Evolutionary conservation across 2,329 filamentous ascomycete species (phyloP).

Genomic region (Byssoonygena ceratinophila): DNA sequence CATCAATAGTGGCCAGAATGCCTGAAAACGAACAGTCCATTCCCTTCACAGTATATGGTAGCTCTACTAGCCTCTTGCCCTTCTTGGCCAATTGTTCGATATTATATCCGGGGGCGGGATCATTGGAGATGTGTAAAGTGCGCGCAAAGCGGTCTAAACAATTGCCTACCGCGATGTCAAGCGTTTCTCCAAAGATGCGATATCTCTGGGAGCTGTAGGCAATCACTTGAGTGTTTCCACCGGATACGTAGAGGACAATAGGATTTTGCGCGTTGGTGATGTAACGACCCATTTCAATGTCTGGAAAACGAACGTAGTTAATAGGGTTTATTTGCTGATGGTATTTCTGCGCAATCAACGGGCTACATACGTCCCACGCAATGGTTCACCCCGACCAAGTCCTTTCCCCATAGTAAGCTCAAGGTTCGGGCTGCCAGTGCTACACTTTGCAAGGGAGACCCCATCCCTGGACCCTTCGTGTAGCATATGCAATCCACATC

Average conservation of each 20-base stretch:
- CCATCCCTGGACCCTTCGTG: constrained; percentile 93
- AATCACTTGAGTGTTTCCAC: constrained; percentile 96
- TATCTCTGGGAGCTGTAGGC: constrained; percentile 91
- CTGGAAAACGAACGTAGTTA: constrained; percentile 22
- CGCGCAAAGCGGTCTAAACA: constrained; percentile 93
- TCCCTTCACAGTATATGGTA: constrained; percentile 93
- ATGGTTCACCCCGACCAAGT: constrained; percentile 92
- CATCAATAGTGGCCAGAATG: constrained; percentile 73
- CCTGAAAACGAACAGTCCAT: constrained; percentile 98
- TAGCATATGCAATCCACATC: constrained; percentile 91
- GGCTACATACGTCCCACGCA: constrained; percentile 65
- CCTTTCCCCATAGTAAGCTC: constrained; percentile 70
- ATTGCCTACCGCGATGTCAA: constrained; percentile 96
- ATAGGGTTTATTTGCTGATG: not conserved
- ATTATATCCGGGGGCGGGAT: constrained; percentile 94
- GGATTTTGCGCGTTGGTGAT: constrained; percentile 87
- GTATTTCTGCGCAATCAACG: not conserved
- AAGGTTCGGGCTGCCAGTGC: constrained; percentile 77
- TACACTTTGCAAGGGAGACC: constrained; percentile 76
- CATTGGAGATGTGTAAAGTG: constrained; percentile 82
- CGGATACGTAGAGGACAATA: constrained; percentile 88
- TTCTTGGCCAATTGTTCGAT: constrained; percentile 87
- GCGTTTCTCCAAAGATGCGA: constrained; percentile 93
- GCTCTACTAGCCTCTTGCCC: constrained; percentile 61
- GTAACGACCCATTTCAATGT: constrained; percentile 94